A percentile compares a stretch with the other conserved stretches of the same genome.
Evolutionary conservation across 164 flowering plant species (phyloP).

Genomic region (Kingdonia uniflora): DNA sequence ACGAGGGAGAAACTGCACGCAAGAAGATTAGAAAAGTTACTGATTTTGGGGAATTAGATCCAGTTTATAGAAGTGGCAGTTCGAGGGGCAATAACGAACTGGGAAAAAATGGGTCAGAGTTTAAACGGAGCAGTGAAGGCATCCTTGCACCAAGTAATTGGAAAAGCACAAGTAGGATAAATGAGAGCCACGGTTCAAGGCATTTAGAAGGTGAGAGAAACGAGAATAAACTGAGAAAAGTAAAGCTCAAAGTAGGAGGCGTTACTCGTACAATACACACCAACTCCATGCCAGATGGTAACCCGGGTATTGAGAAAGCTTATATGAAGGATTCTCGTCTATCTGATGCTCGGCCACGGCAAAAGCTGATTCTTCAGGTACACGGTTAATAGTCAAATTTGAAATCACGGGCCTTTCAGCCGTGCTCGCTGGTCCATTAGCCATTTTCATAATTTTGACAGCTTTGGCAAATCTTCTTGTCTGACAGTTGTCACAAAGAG

Average conservation of each 20-base stretch:
- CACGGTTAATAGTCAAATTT: not conserved
- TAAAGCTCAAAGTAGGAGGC: slow-evolving; percentile 87
- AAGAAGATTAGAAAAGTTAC: slow-evolving; percentile 19
- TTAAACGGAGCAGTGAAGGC: slow-evolving; percentile 17
- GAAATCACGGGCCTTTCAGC: too few species aligned
- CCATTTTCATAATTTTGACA: too few species aligned
- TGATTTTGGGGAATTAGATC: slow-evolving; percentile 10
- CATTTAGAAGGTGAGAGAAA: slow-evolving; percentile 25
- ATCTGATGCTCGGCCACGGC: slow-evolving; percentile 25
- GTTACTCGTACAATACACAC: slow-evolving; percentile 65
- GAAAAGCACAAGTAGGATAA: slow-evolving; percentile 9
- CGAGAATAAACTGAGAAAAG: slow-evolving; percentile 56
- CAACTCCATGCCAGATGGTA: slow-evolving; percentile 25
- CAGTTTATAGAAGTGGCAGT: slow-evolving; percentile 5
- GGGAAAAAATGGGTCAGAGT: slow-evolving; percentile 19
- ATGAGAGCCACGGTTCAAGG: slow-evolving; percentile 11
- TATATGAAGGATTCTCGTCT: slow-evolving; percentile 28
- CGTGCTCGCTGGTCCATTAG: too few species aligned
- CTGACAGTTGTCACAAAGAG: too few species aligned
- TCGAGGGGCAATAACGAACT: slow-evolving; percentile 14
- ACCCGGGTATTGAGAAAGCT: slow-evolving; percentile 13
- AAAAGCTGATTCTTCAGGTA: slow-evolving; percentile 37
- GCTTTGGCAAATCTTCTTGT: too few species aligned
- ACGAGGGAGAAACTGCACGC: slow-evolving; percentile 25
- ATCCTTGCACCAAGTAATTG: too few species aligned